Base-by-base conservation (phyloP, 768 basidiomycete species). In the Lentinula boryana region DNA sequence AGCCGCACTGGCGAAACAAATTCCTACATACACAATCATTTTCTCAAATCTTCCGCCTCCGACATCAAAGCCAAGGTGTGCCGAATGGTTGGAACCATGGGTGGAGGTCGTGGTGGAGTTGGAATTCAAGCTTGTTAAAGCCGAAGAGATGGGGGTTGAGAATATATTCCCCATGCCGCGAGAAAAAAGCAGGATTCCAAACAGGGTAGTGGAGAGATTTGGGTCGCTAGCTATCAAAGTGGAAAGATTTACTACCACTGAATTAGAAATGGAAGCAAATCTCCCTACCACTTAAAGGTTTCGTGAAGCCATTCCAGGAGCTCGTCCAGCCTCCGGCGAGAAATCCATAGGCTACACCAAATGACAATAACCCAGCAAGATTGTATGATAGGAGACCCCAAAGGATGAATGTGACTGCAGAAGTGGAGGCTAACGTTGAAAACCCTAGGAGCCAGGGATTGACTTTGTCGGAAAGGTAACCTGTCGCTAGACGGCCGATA, bases 311-410 rank as follows among this genome's bases (percentile, higher is more conserved):
- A 15, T 65, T 66, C 71, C 72, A 74, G 13, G 72, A 51, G 43
- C 65, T 71, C 2, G 66, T 63, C 71, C 71, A 74, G 5, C 72
- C 70, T 10, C 71, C 71, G 9, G 72, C 72, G 21, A 70, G 41
- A 21, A 64, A 60, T 12, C 72, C 72, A 52, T 72, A 72, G 15
- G 61, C 66, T n/a, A 71, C 60, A 36, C 70, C 65, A 50, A 69
- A 74, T 4, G 63, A 52, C 6, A 72, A 51, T 3, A 74, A 63
- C 13, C 70, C 70, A n/a, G 68, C 63, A 4, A 68, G 60, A 27
- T 62, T 63, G 31, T 64, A 41, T 4, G 69, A 67, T 2, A 68
- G 40, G 5, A 69, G 60, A 18, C 73, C 72, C 73, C 71, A 74
- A 13, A 73, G 55, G n/a, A 72, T 61, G 64, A 73, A 72, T 0